Evolutionary conservation across 768 basidiomycete genomes (phyloP).

Genomic region (Mycena amicta): DNA sequence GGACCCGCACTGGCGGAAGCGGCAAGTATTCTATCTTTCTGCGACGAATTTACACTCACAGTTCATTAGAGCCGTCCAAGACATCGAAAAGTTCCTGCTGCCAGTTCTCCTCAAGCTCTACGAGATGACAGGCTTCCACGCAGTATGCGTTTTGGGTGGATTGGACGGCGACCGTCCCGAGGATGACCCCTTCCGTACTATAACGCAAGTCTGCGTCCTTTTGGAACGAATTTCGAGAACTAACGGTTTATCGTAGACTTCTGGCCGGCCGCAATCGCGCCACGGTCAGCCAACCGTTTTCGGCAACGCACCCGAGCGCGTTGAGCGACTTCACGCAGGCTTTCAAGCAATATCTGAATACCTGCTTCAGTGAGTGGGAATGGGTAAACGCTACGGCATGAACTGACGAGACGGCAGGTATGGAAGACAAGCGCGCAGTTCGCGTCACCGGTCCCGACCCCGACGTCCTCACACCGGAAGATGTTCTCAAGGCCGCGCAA

Average conservation of each 20-base stretch:
- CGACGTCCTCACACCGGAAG: neutral
- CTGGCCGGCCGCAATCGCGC: neutral
- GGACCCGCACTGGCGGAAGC: neutral
- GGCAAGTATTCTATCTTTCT: neutral
- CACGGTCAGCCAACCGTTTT: neutral
- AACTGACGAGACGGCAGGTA: neutral
- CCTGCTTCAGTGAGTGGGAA: neutral
- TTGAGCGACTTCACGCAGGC: neutral
- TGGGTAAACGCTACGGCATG: neutral
- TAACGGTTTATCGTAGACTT: neutral
- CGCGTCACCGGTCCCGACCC: neutral
- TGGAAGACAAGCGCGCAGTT: neutral
- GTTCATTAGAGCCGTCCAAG: neutral
- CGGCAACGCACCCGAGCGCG: neutral
- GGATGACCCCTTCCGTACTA: neutral
- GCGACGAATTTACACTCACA: neutral
- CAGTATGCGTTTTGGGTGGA: neutral
- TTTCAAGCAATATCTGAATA: neutral
- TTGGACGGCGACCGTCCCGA: neutral
- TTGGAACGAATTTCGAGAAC: neutral
- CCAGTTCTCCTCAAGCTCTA: neutral
- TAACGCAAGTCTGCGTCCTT: neutral
- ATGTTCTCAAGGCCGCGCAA: neutral
- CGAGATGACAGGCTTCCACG: constrained; percentile 1
- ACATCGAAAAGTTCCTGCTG: neutral